Base-by-base conservation (phyloP, 192 early-diverging fungal species). In the Coemansia sp. region DNA sequence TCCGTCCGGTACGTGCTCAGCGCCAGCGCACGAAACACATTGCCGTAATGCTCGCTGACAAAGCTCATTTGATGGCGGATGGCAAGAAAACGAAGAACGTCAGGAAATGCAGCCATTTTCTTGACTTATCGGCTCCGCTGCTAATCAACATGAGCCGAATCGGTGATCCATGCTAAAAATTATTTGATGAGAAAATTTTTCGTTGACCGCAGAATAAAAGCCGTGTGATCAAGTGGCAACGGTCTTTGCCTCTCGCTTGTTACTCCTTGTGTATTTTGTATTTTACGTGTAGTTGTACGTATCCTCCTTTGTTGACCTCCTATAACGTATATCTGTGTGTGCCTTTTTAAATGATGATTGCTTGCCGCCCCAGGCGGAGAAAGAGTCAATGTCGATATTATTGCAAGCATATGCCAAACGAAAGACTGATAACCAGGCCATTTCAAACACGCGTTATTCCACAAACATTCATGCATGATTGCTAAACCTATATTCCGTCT, bases 281-380 rank as follows among this genome's bases (percentile, higher is more conserved):
- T 46, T 26, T n/a, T 53, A 15, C 38, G 21, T 0, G 24, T 26
- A 61, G 46, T n/a, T 37, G 64, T 72, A 66, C 53, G 62, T 65
- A 42, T 66, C 40, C 10, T 24, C 39, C 11, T 46, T 27, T 46
- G n/a, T n/a, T n/a, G n/a, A n/a, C n/a, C n/a, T n/a, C n/a, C n/a
- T n/a, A n/a, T n/a, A n/a, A n/a, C n/a, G n/a, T 18, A 42, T 22
- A 15, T 11, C 11, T 17, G 48, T 34, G 6, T 18, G 29, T 17
- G 21, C 58, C 53, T 56, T 10, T n/a, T 35, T 43, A 32, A 62
- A 72, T 78, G 75, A 78, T 78, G 75, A 78, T 61, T 32, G 58
- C 65, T 68, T 70, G 75, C 70, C 75, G 75, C 75, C 75, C 75
- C 75, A 78, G 69, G 69, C 75, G 75, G 75, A 78, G 69, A 66